Evolutionary conservation across 192 early-diverging fungal species (phyloP), one percentile per base, ranked within the genome.

Genomic region (Podila epicladia): DNA sequence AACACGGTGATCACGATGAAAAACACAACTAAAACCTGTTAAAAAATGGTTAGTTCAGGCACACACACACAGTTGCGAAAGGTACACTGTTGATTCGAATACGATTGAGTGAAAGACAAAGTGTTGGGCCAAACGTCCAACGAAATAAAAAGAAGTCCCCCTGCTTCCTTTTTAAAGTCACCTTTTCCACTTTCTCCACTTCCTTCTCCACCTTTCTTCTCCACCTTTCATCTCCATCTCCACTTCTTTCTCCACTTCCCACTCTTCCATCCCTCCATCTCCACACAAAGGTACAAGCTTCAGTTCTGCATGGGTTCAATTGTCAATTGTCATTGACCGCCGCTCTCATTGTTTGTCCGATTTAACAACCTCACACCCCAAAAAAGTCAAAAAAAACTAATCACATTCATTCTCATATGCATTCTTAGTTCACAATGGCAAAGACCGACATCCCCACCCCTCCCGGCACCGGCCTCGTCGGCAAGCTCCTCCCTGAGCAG

Each of bases 381-480:
- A 9, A 41, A 41, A 29, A 50, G 24, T 13, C 28, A 9, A 24
- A 41, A 64, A 29, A 24, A 51, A 66, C 33, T 20, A n/a, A 49
- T 45, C 41, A 17, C 41, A 11, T 45, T 15, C 41, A 45, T 45
- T 45, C 53, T 8, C 51, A 22, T 53, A 2, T 22, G 9, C 53
- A 55, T 24, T 55, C 11, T 61, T 33, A 59, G 32, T 35, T 35
- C 29, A 73, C 45, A 12, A 79, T 79, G 76, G 61, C 76, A 49
- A 72, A 79, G 59, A 61, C 60, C 33, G 76, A 79, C 59, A 72
- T 79, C 33, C 58, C 59, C 4, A 79, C 77, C 45, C 66, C 77
- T 19, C 80, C 75, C 13, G 76, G 72, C 24, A 79, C 84, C 13
- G 84, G 84, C n/a, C 72, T 66, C 58, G 76, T 82, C 38, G 65